Conservation (phyloP, 2,329 filamentous ascomycete species). For the Fusarium redolens region DNA sequence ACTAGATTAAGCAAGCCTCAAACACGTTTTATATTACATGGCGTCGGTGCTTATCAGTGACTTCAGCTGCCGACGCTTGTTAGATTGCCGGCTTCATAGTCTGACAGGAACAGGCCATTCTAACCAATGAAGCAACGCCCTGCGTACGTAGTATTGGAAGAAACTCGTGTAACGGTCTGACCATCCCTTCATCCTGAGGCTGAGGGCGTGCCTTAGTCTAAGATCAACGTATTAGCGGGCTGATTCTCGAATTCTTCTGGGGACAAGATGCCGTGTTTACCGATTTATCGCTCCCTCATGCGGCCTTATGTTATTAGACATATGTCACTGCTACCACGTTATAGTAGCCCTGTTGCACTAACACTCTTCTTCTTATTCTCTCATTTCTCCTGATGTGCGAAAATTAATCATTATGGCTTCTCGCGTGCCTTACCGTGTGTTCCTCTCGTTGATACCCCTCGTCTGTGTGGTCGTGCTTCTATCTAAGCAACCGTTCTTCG, state of each 20-base stretch:
- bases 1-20: not conserved
- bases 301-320: not conserved
- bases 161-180: not conserved
- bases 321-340: not conserved
- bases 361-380: not conserved
- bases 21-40: not conserved
- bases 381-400: not conserved
- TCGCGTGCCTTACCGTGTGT: conserved; percentile 5
- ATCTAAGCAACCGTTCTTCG: conserved; percentile 32
- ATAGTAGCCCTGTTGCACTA: not conserved
- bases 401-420: conserved; percentile 14
- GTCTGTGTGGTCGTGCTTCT: conserved; percentile 31
- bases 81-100: not conserved
- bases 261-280: conserved; percentile 4
- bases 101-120: not conserved
- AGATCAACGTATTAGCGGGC: not conserved
- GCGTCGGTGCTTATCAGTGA: not conserved
- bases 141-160: not conserved
- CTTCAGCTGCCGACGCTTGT: not conserved
- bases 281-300: not conserved
- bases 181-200: not conserved
- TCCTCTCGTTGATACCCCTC: conserved; percentile 18
- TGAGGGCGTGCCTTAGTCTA: not conserved
- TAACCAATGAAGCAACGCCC: conserved; percentile 4
- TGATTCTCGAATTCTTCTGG: not conserved